A percentile compares a stretch with the other conserved stretches of the same genome.
Conservation (phyloP, 306 rosid species). For the Sicyos edulis region DNA sequence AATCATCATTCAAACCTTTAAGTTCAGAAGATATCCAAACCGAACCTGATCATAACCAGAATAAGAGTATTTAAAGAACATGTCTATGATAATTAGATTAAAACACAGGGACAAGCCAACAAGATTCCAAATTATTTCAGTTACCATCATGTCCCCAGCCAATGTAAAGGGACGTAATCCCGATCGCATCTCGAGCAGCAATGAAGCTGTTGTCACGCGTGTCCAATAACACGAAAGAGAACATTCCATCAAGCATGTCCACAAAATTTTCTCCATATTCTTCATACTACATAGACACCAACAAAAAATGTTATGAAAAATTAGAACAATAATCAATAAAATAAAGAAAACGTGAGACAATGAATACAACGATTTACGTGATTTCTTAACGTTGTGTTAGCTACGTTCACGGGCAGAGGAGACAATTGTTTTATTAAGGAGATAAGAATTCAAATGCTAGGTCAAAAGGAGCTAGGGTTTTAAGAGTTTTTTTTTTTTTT, state of each 20-base stretch:
- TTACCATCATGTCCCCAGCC: slow-evolving; percentile 98
- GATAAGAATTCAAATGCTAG: too few species aligned
- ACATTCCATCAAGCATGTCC: slow-evolving; percentile 88
- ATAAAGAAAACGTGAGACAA: too few species aligned
- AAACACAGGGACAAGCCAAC: background rate
- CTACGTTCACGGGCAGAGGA: too few species aligned
- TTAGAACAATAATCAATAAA: too few species aligned
- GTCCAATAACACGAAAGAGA: slow-evolving; percentile 82
- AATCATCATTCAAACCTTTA: slow-evolving; percentile 83
- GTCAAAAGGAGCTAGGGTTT: too few species aligned
- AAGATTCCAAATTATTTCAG: background rate
- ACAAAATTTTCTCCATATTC: slow-evolving; percentile 77
- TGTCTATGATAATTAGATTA: background rate
- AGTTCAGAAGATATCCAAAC: slow-evolving; percentile 86
- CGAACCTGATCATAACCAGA: slow-evolving; percentile 48
- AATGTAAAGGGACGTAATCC: slow-evolving; percentile 84
- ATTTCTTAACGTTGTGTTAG: too few species aligned
- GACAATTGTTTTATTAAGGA: too few species aligned
- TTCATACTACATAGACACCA: slow-evolving; percentile 52
- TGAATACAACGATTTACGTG: too few species aligned
- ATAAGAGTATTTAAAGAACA: background rate
- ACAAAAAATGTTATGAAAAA: background rate
- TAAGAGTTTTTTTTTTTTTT: too few species aligned
- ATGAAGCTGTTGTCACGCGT: slow-evolving; percentile 90
- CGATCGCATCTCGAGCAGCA: slow-evolving; percentile 94